A percentile compares a stretch with the other conserved stretches of the same genome.
phyloP scores from a whole-genome alignment of 176 grass and related monocot species.

The Tillandsia leiboldiana region DNA sequence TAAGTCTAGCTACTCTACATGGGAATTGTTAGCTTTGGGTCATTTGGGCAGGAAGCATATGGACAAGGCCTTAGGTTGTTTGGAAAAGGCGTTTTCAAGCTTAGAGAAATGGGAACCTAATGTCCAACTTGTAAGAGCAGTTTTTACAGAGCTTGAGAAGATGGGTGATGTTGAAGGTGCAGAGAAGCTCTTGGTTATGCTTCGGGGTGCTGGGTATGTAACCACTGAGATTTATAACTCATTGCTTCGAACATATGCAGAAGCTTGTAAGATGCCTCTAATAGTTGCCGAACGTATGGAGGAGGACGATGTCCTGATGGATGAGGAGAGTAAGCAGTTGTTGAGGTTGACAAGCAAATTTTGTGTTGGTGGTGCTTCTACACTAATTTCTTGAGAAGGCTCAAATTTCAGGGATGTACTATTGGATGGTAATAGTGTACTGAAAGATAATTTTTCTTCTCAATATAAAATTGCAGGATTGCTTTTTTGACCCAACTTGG shows the following conservation, averaged over 20 bases:
- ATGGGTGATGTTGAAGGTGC: slow-evolving; percentile 43
- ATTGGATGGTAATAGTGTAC: too few relatives aligned
- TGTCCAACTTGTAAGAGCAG: slow-evolving; percentile 21
- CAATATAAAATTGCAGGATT: too few relatives aligned
- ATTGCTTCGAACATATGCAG: slow-evolving; percentile 47
- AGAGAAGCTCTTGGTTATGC: slow-evolving; percentile 54
- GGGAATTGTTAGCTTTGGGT: slow-evolving; percentile 56
- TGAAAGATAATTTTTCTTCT: too few relatives aligned
- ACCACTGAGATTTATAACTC: slow-evolving; percentile 68
- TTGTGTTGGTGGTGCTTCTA: slow-evolving; percentile 43
- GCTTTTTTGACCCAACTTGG: too few relatives aligned
- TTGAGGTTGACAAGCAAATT: slow-evolving; percentile 44
- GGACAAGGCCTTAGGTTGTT: slow-evolving; percentile 42
- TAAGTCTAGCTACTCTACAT: slow-evolving; percentile 62
- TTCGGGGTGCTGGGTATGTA: slow-evolving; percentile 43
- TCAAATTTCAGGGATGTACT: not conserved
- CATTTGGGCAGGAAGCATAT: slow-evolving; percentile 35
- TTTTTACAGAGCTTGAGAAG: slow-evolving; percentile 41
- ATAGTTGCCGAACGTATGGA: slow-evolving; percentile 74
- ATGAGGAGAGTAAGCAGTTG: slow-evolving; percentile 43
- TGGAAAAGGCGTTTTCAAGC: slow-evolving; percentile 48
- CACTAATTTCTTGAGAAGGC: slow-evolving; percentile 30
- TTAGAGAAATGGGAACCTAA: slow-evolving; percentile 79
- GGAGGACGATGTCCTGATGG: slow-evolving; percentile 48
- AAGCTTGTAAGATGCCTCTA: slow-evolving; percentile 54